Conservation (phyloP, 164 flowering plant genomes). For the Umbellularia californica region DNA sequence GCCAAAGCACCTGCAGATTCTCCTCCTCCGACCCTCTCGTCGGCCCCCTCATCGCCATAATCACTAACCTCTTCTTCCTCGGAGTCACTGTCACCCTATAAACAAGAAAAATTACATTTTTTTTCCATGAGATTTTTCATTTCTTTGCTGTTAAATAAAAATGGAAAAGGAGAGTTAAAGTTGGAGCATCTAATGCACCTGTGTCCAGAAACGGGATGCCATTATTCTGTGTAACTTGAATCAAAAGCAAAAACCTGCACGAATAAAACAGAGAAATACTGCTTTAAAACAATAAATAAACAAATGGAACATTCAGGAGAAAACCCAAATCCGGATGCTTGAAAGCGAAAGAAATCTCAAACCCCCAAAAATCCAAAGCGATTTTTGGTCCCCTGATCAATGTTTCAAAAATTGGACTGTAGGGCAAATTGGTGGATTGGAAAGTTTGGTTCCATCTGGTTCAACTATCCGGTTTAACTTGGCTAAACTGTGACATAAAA, state of each 20-base stretch:
- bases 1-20: constrained; percentile 25
- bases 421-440: too few species aligned
- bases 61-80: constrained; percentile 53
- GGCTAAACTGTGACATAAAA: too few species aligned
- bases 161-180: background rate
- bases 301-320: too few species aligned
- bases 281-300: too few species aligned
- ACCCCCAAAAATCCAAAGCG: too few species aligned
- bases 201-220: constrained; percentile 6
- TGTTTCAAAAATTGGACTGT: too few species aligned
- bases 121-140: background rate
- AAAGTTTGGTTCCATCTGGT: too few species aligned
- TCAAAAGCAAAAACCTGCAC: background rate
- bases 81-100: constrained; percentile 47
- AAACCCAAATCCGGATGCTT: too few species aligned
- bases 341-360: too few species aligned
- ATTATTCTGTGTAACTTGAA: background rate
- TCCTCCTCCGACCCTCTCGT: constrained; percentile 22
- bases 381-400: too few species aligned
- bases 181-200: background rate
- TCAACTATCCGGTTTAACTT: too few species aligned
- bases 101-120: background rate
- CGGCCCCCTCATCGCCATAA: constrained; percentile 10
- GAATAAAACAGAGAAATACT: too few species aligned
- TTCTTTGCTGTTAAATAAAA: background rate